Evolutionary conservation across 257 asterid genomes (phyloP).

Genomic region (Lycium ferocissimum): DNA sequence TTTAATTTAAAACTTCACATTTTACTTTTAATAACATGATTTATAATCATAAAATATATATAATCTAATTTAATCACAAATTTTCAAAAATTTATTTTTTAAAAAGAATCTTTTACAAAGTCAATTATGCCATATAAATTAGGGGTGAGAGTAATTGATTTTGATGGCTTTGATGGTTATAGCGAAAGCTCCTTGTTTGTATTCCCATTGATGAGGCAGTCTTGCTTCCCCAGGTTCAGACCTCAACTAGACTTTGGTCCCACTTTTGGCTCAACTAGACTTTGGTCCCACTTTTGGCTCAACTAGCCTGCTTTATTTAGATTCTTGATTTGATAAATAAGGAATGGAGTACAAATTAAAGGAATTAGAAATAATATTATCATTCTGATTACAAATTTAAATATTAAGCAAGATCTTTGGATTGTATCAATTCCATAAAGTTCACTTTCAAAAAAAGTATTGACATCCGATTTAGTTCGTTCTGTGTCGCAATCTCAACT

Average conservation of each 20-base stretch:
- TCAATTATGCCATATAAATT: background rate
- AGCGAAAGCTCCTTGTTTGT: slow-evolving; percentile 31
- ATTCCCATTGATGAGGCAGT: background rate
- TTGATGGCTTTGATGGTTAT: slow-evolving; percentile 26
- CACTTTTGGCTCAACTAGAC: background rate
- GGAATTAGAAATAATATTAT: background rate
- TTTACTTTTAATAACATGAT: no score
- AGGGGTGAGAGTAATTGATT: background rate
- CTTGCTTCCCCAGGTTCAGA: background rate
- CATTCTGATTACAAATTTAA: background rate
- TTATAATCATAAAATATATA: background rate
- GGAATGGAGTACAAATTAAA: background rate
- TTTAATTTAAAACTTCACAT: no score
- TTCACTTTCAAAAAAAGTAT: background rate
- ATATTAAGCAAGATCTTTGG: no score
- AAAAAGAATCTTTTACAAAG: no score
- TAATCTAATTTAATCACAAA: background rate
- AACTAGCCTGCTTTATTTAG: background rate
- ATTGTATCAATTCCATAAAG: no score
- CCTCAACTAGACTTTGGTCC: background rate
- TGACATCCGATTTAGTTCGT: no score
- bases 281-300: background rate
- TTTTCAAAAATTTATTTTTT: background rate
- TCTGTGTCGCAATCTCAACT: no score
- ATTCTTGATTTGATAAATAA: background rate